These are phyloP conservation scores for Pseudogymnoascus sp. DNA, from an alignment of 2,329 filamentous ascomycete species.

Conservation along the genomic window DNA sequence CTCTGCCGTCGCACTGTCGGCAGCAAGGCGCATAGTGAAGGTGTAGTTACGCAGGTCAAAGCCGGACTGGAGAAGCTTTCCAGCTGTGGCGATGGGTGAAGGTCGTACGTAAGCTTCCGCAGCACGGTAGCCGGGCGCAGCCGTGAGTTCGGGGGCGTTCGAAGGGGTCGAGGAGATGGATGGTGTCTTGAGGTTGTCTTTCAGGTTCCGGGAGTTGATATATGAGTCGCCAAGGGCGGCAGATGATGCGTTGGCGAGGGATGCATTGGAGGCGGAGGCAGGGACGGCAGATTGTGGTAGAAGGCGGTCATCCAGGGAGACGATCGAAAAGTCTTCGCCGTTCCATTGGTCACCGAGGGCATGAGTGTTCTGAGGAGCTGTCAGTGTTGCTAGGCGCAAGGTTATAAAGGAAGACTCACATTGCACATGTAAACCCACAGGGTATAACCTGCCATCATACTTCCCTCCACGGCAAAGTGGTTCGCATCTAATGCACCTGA, in stretches of 20 bases:
- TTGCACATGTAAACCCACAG: conserved; percentile 78
- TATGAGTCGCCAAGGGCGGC: conserved; percentile 29
- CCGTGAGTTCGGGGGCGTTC: conserved; percentile 50
- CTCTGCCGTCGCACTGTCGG: conserved; percentile 51
- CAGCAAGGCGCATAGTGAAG: conserved; percentile 66
- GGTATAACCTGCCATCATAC: conserved; percentile 75
- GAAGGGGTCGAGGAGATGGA: conserved; percentile 55
- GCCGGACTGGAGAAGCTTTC: conserved; percentile 61
- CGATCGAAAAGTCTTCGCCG: conserved; percentile 90
- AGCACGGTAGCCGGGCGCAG: conserved; percentile 69
- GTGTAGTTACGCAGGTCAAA: conserved; percentile 77
- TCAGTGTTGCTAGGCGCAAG: conserved; percentile 17
- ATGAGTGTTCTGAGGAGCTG: conserved; percentile 63
- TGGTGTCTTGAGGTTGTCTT: conserved; percentile 60
- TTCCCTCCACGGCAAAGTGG: conserved; percentile 83
- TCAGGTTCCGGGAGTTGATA: conserved; percentile 70
- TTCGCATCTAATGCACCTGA: conserved; percentile 92
- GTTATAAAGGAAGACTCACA: conserved; percentile 38
- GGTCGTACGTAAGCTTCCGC: conserved; percentile 91
- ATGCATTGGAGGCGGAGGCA: conserved; percentile 36
- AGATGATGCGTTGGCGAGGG: conserved; percentile 40
- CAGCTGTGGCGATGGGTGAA: conserved; percentile 67
- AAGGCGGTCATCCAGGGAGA: conserved; percentile 71
- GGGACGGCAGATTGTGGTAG: conserved; percentile 47
- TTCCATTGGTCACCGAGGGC: conserved; percentile 93